These are phyloP conservation scores for Serendipita sp. DNA, from an alignment of 768 basidiomycete genomes.

Conservation along the genomic window DNA sequence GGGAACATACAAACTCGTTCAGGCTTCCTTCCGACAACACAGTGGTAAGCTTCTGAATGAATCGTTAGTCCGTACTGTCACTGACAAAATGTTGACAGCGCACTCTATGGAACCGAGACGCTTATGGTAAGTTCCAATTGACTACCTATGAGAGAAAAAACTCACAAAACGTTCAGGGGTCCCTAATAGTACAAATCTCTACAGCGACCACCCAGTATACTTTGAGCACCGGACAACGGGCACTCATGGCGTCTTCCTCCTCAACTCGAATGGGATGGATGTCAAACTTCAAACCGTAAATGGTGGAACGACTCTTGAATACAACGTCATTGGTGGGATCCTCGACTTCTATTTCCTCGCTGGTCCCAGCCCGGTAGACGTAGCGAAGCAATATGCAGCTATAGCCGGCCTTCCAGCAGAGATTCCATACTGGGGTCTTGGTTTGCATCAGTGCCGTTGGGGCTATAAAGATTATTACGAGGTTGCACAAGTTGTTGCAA, in stretches of 20 bases:
- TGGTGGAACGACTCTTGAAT: constrained; percentile 28
- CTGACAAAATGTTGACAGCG: not conserved
- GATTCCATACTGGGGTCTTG: constrained; percentile 60
- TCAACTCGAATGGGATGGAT: constrained; percentile 29
- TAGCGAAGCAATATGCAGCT: constrained; percentile 53
- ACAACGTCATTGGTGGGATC: constrained; percentile 52
- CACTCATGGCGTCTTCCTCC: constrained; percentile 62
- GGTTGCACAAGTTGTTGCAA: constrained; percentile 43
- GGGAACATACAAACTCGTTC: constrained; percentile 27
- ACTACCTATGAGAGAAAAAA: not conserved
- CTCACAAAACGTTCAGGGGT: not conserved
- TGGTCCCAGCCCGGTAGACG: constrained; percentile 35
- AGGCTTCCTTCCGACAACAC: constrained; percentile 1
- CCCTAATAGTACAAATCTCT: constrained; percentile 15
- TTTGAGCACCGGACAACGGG: constrained; percentile 52
- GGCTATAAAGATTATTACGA: constrained; percentile 47
- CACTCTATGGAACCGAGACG: constrained; percentile 6
- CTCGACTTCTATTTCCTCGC: constrained; percentile 33
- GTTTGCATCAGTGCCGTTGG: constrained; percentile 57
- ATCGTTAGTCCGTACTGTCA: not conserved
- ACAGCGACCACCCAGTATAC: constrained; percentile 59
- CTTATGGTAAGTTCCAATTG: not conserved
- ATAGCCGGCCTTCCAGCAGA: constrained; percentile 50
- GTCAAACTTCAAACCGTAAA: not conserved
- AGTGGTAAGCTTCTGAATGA: not conserved